These are phyloP conservation scores for Adansonia rubrostipa DNA, from an alignment of 441 rosid genomes.

Conservation along the genomic window DNA sequence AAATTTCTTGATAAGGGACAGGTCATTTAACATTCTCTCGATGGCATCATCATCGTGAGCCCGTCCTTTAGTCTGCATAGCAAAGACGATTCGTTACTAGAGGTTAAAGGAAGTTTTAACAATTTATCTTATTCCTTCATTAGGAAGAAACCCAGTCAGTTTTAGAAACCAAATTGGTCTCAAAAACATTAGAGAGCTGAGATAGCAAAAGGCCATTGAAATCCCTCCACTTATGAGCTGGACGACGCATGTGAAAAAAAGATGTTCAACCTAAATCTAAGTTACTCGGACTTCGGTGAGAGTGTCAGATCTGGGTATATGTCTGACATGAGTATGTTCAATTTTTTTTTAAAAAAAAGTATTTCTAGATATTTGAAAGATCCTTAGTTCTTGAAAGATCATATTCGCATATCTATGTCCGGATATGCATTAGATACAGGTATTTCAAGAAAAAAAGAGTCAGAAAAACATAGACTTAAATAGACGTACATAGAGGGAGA, in stretches of 20 bases:
- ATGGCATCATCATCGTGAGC: conserved; percentile 82
- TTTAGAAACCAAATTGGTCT: not conserved
- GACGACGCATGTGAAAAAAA: not conserved
- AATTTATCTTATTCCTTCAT: not conserved
- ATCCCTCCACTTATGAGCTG: not conserved
- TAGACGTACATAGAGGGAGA: not conserved
- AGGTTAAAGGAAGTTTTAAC: not conserved
- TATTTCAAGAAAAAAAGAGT: no score
- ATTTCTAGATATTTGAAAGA: no score
- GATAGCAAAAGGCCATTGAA: not conserved
- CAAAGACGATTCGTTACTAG: conserved; percentile 7
- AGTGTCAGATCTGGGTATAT: no score
- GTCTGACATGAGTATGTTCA: no score
- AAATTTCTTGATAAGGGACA: conserved; percentile 83
- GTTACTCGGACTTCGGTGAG: no score
- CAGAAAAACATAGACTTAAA: no score
- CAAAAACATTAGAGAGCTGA: not conserved
- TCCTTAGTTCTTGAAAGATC: no score
- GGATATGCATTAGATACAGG: no score
- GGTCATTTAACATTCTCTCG: conserved; percentile 85
- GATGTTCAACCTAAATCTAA: not conserved
- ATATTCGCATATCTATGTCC: no score
- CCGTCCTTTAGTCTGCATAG: conserved; percentile 79
- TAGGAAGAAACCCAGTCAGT: not conserved
- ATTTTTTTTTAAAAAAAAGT: no score